A percentile compares a stretch with the other conserved stretches of the same genome.
These are phyloP conservation scores for Colletotrichum sp. DNA, from an alignment of 2,329 filamentous ascomycete species.

Conservation along the genomic window DNA sequence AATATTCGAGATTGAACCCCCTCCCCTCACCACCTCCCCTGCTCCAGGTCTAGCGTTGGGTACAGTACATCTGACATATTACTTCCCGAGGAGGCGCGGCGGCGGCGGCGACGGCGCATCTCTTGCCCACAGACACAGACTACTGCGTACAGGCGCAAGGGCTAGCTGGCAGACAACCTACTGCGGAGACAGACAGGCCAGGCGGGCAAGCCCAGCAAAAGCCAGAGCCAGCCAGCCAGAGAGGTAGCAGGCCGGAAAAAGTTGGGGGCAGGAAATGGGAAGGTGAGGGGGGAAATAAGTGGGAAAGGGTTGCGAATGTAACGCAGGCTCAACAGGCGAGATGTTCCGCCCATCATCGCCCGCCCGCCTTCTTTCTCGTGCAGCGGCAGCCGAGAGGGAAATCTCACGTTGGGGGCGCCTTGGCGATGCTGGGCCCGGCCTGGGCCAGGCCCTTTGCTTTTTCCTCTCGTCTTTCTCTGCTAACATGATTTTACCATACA, in stretches of 20 bases:
- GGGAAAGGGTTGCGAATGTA: conserved; percentile 19
- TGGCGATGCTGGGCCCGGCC: neutral
- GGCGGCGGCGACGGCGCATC: conserved; percentile 5
- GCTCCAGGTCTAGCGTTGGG: neutral
- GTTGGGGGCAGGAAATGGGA: conserved; percentile 2
- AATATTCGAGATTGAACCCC: neutral
- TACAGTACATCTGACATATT: conserved; percentile 16
- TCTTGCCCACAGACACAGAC: conserved; percentile 11
- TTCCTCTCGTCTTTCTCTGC: neutral
- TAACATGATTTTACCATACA: neutral
- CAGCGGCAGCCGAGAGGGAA: neutral
- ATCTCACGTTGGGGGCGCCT: neutral
- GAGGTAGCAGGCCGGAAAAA: neutral
- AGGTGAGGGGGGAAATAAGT: neutral
- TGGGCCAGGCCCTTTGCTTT: neutral
- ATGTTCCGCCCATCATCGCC: conserved; percentile 5
- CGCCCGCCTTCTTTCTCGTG: neutral
- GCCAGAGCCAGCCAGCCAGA: neutral
- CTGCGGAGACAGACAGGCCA: neutral
- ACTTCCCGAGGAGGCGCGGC: conserved; percentile 14
- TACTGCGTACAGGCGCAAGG: neutral
- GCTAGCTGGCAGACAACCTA: neutral
- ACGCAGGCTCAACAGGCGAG: conserved; percentile 18
- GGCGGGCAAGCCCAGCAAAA: neutral
- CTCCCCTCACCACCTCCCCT: neutral